Evolutionary conservation across 1,284 basidiomycete species (phyloP), one percentile per base, ranked within the genome.

Genomic region (Mycosarcoma mackinlayi): DNA sequence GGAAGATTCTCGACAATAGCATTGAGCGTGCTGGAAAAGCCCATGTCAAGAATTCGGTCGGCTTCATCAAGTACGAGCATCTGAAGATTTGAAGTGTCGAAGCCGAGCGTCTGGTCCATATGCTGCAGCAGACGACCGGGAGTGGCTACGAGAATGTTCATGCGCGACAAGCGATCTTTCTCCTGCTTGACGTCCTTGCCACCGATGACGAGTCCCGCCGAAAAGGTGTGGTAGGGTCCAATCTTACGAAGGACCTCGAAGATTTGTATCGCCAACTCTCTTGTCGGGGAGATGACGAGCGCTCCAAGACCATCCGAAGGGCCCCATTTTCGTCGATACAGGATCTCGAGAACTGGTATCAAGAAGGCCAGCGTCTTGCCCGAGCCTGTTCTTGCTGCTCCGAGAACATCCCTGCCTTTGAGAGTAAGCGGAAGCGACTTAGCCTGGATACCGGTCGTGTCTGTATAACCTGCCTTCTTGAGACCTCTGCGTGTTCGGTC

Each of bases 91-190:
- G 92, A 90, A 33, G 89, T 89, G 64, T 95, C 93, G 76, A 98
- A 97, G 1, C 94, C 94, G 46, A 94, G 88, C 0, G 96, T 98
- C 84, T 98, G 94, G 81, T 98, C 96, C 89, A 98, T 92, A 83
- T 98, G 96, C 81, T 99, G 96, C 51, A 98, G 85, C 27, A 98
- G 85, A 52, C 96, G 88, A 16, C 95, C 96, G 1, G 95, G 95
- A 3, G 96, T 98, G 2, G 95, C 94, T 19, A 98, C 92, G 24
- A 98, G 87, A 61, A 98, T 96, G 81, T 98, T 98, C 94, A 98
- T 98, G 46, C 92, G 87, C 13, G 89, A 87, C 39, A 98, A 83
- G 13, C 96, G 74, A 42, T 77, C 78, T 53, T 89, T 87, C 83
- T 98, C 96, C 73, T 95, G 93, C 83, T 94, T 94, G 50, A 98